Conservation (phyloP, 768 basidiomycete genomes). For the Astraeus odoratus region DNA sequence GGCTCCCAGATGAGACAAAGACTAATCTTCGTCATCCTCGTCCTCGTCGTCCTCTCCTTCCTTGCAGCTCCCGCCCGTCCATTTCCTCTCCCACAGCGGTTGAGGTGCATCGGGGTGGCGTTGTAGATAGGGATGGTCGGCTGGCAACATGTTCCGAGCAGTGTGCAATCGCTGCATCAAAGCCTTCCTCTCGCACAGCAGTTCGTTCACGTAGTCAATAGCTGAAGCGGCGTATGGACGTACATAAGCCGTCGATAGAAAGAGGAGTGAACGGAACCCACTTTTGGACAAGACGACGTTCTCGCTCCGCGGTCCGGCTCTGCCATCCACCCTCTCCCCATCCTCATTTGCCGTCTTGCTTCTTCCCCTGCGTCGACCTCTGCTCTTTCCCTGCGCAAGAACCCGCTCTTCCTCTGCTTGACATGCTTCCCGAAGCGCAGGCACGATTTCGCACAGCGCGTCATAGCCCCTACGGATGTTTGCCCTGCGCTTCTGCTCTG, state of each 20-base stretch:
- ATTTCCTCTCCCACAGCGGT: slow-evolving; percentile 76
- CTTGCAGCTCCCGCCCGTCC: slow-evolving; percentile 67
- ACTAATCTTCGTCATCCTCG: slow-evolving; percentile 41
- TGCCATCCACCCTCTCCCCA: slow-evolving; percentile 66
- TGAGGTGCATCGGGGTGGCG: slow-evolving; percentile 18
- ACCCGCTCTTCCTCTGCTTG: slow-evolving; percentile 60
- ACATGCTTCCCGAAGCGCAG: slow-evolving; percentile 75
- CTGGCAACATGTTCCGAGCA: slow-evolving; percentile 51
- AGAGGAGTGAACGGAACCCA: slow-evolving; percentile 33
- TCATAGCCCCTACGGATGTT: slow-evolving; percentile 90
- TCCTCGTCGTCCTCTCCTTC: slow-evolving; percentile 39
- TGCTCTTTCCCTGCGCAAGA: slow-evolving; percentile 27
- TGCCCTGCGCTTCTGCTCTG: slow-evolving; percentile 89
- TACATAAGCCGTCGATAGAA: slow-evolving; percentile 1
- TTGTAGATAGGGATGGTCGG: slow-evolving; percentile 50
- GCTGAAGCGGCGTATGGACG: slow-evolving; percentile 38
- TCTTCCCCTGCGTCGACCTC: slow-evolving; percentile 31
- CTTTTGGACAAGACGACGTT: slow-evolving; percentile 85
- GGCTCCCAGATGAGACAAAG: background rate
- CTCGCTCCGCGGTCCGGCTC: slow-evolving; percentile 87
- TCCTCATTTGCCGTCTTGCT: slow-evolving; percentile 38
- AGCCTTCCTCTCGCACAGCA: slow-evolving; percentile 52
- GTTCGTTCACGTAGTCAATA: slow-evolving; percentile 73
- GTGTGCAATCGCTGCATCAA: slow-evolving; percentile 54
- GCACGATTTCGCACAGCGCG: slow-evolving; percentile 77